Evolutionary conservation across 345 rosid genomes (phyloP), one percentile per base, ranked within the genome.

Genomic region (Bruguiera sexangula): DNA sequence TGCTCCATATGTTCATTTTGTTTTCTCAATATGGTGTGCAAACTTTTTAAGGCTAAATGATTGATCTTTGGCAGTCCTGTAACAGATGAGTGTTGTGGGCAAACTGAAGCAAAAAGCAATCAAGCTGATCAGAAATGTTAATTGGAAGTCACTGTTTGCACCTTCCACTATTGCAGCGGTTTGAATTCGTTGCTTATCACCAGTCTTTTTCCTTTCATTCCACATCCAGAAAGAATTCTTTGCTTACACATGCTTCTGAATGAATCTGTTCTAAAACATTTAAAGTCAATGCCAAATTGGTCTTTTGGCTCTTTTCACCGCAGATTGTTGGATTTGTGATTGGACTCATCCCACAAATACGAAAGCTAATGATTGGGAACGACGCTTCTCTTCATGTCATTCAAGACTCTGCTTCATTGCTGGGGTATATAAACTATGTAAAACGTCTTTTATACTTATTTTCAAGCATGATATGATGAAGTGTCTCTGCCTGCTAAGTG

Each of bases 141-240:
- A 84, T 50, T 80, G 82, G 63, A 65, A 81, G 82, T 53, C 79
- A 29, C 48, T 89, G 55, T 78, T 89, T 66, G 85, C 85, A 46
- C 92, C 96, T 70, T 80, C 90, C 15, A 86, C 92, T 21, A 66
- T 70, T 57, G 92, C 76, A 74, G 80, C 85, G 77, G 96, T 89
- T 77, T 51, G 81, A 20, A 22, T 11, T 11, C 24, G 19, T 43
- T 43, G 50, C 4, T 0, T 70, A 8, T 30, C 29, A 32, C 37
- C n/a, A 26, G 21, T 31, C 60, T 32, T 70, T 67, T 39, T 52
- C 46, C 32, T 22, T 63, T 68, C n/a, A 46, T 67, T 67, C 8
- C 48, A 22, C 30, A 27, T 6, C 20, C 18, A 46, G 10, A 10
- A 16, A 16, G 22, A 16, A 65, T 29, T 27, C 15, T 34, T 62